Evolutionary conservation across 2,329 filamentous ascomycete species (phyloP), one percentile per base, ranked within the genome.

Genomic region (Iodosphaeria phyllophila): DNA sequence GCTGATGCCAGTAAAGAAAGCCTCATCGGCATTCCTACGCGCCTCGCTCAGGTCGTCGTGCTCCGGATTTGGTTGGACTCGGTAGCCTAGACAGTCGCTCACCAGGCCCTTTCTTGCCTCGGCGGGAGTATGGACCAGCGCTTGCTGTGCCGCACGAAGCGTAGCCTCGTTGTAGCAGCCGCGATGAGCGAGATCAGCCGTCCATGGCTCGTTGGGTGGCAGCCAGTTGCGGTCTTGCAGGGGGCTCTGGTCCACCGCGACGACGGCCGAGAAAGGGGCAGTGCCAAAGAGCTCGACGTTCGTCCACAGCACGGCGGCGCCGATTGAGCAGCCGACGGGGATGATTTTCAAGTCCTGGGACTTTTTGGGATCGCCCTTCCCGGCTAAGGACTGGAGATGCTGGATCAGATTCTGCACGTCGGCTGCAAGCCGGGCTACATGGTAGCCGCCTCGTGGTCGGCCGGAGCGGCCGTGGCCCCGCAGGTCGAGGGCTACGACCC

Each of bases 81-180:
- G 36, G 30, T 53, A 54, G 8, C 50, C 50, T 6, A 54, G 29
- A 21, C 49, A 52, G 12, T 42, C 41, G 4, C 25, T 24, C 8
- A 50, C 48, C 4, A 54, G 36, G 3, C 35, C 46, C 3, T 28
- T 18, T 12, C 47, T 38, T 14, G 50, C 44, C 8, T 28, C 35
- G 8, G 33, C 42, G 2, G 57, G 49, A 3, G 40, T 39, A 1
- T 59, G 51, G 49, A 52, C 61, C 26, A 58, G 62, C 22, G 56
- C 50, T 1, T 60, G 54, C 58, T 67, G 62, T 33, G 29, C 50
- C 0, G 28, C 42, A 5, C 36, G 33, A 48, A 44, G 42, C n/a
- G 39, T 49, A 12, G 28, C 28, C 37, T 52, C 50, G 24, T 54
- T 44, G 25, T 43, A 54, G 33, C 48, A 52, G 5, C 46, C 47